Percentiles rank a stretch among this genome's conserved stretches.
These are phyloP conservation scores for Hanseniaspora clermontiae DNA, from an alignment of 805 yeast genomes.

Conservation along the genomic window DNA sequence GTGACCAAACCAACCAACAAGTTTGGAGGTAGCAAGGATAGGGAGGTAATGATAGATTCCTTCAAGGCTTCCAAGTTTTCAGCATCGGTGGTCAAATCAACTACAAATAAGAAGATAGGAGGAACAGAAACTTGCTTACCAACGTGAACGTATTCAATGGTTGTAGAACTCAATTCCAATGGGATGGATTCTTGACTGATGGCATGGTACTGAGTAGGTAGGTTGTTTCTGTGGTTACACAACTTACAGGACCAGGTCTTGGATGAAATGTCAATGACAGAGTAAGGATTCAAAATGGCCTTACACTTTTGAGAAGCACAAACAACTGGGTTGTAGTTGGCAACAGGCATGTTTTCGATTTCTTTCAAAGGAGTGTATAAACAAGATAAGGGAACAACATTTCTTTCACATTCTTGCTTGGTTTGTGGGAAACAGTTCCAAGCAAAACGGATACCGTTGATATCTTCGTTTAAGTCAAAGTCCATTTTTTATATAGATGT, in stretches of 20 bases:
- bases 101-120: conserved; percentile 73
- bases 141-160: conserved; percentile 68
- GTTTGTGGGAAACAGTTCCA: conserved; percentile 86
- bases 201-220: conserved; percentile 72
- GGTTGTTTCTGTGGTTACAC: conserved; percentile 63
- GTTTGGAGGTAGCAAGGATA: conserved; percentile 76
- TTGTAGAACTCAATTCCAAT: conserved; percentile 59
- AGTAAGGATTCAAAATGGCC: conserved; percentile 76
- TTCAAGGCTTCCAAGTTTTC: conserved; percentile 77
- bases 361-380: conserved; percentile 86
- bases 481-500: conserved; percentile 30
- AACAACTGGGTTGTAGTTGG: conserved; percentile 72
- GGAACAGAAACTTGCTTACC: conserved; percentile 71
- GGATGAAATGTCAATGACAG: conserved; percentile 63
- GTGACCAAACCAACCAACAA: conserved; percentile 80
- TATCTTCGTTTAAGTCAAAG: conserved; percentile 53
- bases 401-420: conserved; percentile 75
- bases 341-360: conserved; percentile 61
- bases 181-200: conserved; percentile 69
- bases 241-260: conserved; percentile 77
- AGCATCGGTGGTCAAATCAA: conserved; percentile 80
- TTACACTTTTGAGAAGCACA: conserved; percentile 72
- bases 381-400: conserved; percentile 89
- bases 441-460: conserved; percentile 59
- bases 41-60: conserved; percentile 62